These are phyloP conservation scores for Phytophthora foliorum DNA, from an alignment of 352 stramenopile species.

Conservation along the genomic window DNA sequence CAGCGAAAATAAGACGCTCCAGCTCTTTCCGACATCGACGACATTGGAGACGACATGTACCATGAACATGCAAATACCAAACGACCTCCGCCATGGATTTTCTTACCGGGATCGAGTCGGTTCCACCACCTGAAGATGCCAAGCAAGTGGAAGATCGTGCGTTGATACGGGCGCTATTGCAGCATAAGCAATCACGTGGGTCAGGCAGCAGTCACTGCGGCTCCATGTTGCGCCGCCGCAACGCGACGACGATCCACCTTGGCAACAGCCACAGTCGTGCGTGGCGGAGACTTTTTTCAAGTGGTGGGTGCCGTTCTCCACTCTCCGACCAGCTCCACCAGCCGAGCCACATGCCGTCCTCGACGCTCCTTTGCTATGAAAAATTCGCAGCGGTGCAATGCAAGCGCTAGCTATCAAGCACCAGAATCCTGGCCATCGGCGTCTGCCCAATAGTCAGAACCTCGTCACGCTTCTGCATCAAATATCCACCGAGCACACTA, in stretches of 20 bases:
- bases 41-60: too few species aligned
- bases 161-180: conserved; percentile 24
- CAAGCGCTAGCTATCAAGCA: too few species aligned
- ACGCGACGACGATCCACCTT: conserved; percentile 31
- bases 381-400: conserved; percentile 12
- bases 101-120: conserved; percentile 38
- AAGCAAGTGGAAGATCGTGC: conserved; percentile 1
- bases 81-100: conserved; percentile 23
- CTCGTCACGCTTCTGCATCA: conserved; percentile 16
- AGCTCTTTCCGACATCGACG: conserved; percentile 32
- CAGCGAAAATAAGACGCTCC: conserved; percentile 12
- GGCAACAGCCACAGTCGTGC: conserved; percentile 16
- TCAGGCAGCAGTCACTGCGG: conserved; percentile 17
- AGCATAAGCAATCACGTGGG: conserved; percentile 31
- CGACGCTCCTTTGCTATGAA: conserved; percentile 31
- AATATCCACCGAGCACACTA: neutral
- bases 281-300: conserved; percentile 27
- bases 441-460: conserved; percentile 14
- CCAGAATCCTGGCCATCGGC: too few species aligned
- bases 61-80: too few species aligned
- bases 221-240: conserved; percentile 27
- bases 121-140: conserved; percentile 42
- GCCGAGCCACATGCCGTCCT: conserved; percentile 10
- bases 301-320: conserved; percentile 28
- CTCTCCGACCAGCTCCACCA: conserved; percentile 32